Base-by-base conservation (phyloP, 116 monocot genomes). In the Iris pallida region DNA sequence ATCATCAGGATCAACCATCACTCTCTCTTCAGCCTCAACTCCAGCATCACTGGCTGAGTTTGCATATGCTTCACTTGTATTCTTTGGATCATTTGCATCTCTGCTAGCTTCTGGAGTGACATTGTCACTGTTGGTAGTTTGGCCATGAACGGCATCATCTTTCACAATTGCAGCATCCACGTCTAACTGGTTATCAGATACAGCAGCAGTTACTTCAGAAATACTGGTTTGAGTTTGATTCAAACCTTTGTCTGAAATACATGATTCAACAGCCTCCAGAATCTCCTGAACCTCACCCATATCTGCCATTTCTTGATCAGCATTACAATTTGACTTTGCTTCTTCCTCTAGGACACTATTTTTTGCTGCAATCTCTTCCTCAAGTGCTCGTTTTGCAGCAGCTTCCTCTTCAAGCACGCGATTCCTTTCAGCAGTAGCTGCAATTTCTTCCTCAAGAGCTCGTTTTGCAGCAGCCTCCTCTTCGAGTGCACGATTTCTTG, bases 401-500 rank as follows among this genome's bases (percentile, higher is more conserved):
- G 11, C 41, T 20, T 59, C 59, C 2, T 59, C 63, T 18, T 46
- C 63, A 16, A 5, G 45, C 42, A 41, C 42, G 5, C 2, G 20
- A 0, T 58, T 57, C 47, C 18, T 46, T 0, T 7, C 63, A 5
- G 30, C 14, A 5, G 11, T n/a, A 4, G 57, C 57, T 19, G 63
- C 70, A 5, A 14, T 41, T 72, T 78, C 71, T 59, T 77, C 67
- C 60, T 71, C 71, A 11, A 64, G 40, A 4, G 51, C 16, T 19
- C 8, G 62, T 13, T 30, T 61, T 40, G 74, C 69, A 8, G 48
- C 54, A 4, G 43, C 20, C 54, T 75, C 71, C 49, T 75, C 77
- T 70, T 76, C 76, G 14, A 67, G 73, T 4, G 77, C 81, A 51
- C 57, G 70, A 5, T 77, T 75, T 47, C 68, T 73, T n/a, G 75